These are phyloP conservation scores for Leccinum ponderosum DNA, from an alignment of 1,284 basidiomycete genomes.

Conservation along the genomic window DNA sequence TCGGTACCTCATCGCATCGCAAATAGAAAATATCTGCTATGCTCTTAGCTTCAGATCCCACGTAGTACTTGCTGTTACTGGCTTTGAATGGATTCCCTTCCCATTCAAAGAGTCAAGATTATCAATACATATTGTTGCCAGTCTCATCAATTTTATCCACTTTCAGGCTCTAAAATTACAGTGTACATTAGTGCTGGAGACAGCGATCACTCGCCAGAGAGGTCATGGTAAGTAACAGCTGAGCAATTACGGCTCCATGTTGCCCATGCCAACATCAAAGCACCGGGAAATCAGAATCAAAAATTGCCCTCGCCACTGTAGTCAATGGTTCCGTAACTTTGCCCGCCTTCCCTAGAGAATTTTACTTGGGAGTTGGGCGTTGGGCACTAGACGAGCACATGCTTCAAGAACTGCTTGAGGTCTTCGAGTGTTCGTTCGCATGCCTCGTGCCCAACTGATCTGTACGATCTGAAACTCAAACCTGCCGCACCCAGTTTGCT, in stretches of 20 bases:
- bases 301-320: not conserved
- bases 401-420: constrained; percentile 62
- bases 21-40: not conserved
- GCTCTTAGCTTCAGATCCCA: not conserved
- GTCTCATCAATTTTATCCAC: not conserved
- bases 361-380: not conserved
- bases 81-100: not conserved
- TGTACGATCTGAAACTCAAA: constrained; percentile 62
- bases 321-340: constrained; percentile 1
- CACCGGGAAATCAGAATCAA: constrained; percentile 2
- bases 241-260: not conserved
- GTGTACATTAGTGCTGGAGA: not conserved
- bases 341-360: not conserved
- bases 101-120: not conserved
- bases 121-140: not conserved
- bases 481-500: constrained; percentile 39
- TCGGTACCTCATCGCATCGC: not conserved
- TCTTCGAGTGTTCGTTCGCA: constrained; percentile 61
- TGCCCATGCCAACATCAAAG: not conserved
- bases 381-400: constrained; percentile 39
- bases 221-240: not conserved
- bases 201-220: not conserved
- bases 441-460: constrained; percentile 63
- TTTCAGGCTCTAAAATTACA: constrained; percentile 1
- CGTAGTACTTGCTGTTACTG: not conserved